These are phyloP conservation scores for Astragalus glycyphyllos DNA, from an alignment of 306 rosid genomes.

Conservation along the genomic window DNA sequence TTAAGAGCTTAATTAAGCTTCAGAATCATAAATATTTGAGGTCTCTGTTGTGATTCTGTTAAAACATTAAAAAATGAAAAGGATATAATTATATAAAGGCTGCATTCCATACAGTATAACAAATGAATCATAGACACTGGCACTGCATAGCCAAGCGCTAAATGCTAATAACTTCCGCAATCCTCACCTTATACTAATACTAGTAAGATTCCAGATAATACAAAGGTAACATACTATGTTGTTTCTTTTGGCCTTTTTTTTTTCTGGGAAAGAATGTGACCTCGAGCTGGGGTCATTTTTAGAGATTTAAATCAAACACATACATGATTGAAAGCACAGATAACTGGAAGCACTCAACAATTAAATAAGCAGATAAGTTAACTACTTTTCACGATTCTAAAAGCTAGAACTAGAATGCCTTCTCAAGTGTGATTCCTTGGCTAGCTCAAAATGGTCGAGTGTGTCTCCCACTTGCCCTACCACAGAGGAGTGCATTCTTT, in stretches of 20 bases:
- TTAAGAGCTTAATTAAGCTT: too few relatives aligned
- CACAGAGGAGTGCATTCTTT: slow-evolving; percentile 89
- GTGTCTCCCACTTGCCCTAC: slow-evolving; percentile 80
- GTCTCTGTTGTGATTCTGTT: too few relatives aligned
- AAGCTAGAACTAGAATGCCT: slow-evolving; percentile 43
- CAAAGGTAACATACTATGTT: slow-evolving; percentile 39
- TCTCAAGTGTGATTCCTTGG: slow-evolving; percentile 14
- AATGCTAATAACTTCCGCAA: too few relatives aligned
- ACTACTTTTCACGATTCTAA: slow-evolving; percentile 38
- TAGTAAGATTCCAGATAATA: slow-evolving; percentile 39
- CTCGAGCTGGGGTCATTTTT: slow-evolving; percentile 81
- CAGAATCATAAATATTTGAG: too few relatives aligned
- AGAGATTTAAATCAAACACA: slow-evolving; percentile 35
- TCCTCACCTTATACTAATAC: slow-evolving; percentile 32
- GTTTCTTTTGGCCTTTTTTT: background rate
- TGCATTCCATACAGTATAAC: too few relatives aligned
- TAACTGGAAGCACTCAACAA: slow-evolving; percentile 45
- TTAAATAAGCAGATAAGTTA: slow-evolving; percentile 42
- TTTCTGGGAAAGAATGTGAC: slow-evolving; percentile 75
- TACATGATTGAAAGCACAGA: slow-evolving; percentile 23
- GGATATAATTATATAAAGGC: too few relatives aligned
- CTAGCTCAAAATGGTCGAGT: slow-evolving; percentile 76
- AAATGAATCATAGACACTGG: too few relatives aligned
- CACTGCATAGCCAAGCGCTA: too few relatives aligned
- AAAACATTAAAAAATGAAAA: too few relatives aligned